Evolutionary conservation across 345 rosid genomes (phyloP).

Genomic region (Jatropha curcas): DNA sequence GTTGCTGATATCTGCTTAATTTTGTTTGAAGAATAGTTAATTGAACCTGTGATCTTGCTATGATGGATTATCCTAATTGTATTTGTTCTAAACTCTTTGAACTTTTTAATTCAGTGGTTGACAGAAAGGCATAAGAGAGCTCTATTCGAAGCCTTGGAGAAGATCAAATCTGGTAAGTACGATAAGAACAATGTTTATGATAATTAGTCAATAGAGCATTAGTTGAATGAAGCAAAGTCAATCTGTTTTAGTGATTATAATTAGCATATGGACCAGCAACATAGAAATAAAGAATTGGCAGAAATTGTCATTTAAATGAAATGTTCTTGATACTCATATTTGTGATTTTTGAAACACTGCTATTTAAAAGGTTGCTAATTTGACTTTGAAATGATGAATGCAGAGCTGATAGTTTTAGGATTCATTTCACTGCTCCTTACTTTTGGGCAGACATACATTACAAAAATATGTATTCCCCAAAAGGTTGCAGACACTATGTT

Average conservation of each 20-base stretch:
- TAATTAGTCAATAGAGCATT: background rate
- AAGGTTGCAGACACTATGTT: slow-evolving; percentile 61
- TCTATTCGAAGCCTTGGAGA: slow-evolving; percentile 81
- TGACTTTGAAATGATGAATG: slow-evolving; percentile 23
- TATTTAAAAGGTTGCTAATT: background rate
- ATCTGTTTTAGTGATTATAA: background rate
- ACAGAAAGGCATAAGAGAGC: slow-evolving; percentile 79
- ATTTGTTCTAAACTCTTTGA: background rate
- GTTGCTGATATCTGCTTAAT: background rate
- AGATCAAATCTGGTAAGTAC: slow-evolving; percentile 81
- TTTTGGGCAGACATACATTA: slow-evolving; percentile 63
- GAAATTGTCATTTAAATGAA: background rate
- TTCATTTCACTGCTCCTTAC: slow-evolving; percentile 88
- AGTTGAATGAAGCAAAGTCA: background rate
- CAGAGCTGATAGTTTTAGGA: slow-evolving; percentile 94
- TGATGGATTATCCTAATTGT: background rate
- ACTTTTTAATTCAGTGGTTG: slow-evolving; percentile 52
- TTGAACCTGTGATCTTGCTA: background rate
- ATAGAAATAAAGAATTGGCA: too few relatives aligned
- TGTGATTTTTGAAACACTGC: background rate
- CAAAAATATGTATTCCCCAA: slow-evolving; percentile 62
- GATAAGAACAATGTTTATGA: slow-evolving; percentile 4
- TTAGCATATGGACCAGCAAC: too few relatives aligned
- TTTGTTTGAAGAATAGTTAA: background rate
- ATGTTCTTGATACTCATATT: background rate